Evolutionary conservation across 179 eudicot species (phyloP).

Genomic region (Beta lomatogona): DNA sequence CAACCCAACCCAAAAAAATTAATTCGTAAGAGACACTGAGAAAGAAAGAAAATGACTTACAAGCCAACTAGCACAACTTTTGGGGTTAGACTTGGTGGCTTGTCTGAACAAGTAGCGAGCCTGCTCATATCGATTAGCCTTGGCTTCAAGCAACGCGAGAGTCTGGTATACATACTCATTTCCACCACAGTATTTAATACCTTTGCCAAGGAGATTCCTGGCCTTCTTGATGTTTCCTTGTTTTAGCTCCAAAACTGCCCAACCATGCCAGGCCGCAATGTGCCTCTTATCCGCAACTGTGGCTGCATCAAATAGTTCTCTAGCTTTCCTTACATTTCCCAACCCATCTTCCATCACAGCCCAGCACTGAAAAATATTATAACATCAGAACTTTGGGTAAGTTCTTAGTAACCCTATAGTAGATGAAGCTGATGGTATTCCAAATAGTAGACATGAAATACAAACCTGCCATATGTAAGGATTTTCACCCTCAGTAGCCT

Average conservation of each 20-base stretch:
- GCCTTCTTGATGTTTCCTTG: slow-evolving; percentile 89
- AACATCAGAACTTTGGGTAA: neutral
- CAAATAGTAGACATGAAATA: neutral
- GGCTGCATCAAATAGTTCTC: slow-evolving; percentile 93
- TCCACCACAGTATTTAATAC: slow-evolving; percentile 78
- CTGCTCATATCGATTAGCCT: slow-evolving; percentile 77
- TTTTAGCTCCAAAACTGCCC: slow-evolving; percentile 93
- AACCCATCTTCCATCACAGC: slow-evolving; percentile 84
- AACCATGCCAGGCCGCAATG: slow-evolving; percentile 98
- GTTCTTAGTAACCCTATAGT: no score
- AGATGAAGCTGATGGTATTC: neutral
- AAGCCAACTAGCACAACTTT: slow-evolving; percentile 99
- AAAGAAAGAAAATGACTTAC: slow-evolving; percentile 43
- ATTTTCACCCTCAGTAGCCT: slow-evolving; percentile 96
- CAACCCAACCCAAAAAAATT: no score
- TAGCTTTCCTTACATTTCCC: slow-evolving; percentile 79
- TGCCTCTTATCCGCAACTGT: slow-evolving; percentile 97
- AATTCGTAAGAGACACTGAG: neutral
- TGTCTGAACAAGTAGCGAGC: slow-evolving; percentile 88
- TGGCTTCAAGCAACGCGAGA: slow-evolving; percentile 89
- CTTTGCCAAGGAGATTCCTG: slow-evolving; percentile 81
- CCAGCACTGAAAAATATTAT: slow-evolving; percentile 61
- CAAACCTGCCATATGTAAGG: slow-evolving; percentile 94
- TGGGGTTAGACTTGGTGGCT: slow-evolving; percentile 89
- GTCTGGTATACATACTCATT: slow-evolving; percentile 94